Evolutionary conservation across 371 early-diverging fungal species (phyloP), one percentile per base, ranked within the genome.

Genomic region (Mortierella sp.): DNA sequence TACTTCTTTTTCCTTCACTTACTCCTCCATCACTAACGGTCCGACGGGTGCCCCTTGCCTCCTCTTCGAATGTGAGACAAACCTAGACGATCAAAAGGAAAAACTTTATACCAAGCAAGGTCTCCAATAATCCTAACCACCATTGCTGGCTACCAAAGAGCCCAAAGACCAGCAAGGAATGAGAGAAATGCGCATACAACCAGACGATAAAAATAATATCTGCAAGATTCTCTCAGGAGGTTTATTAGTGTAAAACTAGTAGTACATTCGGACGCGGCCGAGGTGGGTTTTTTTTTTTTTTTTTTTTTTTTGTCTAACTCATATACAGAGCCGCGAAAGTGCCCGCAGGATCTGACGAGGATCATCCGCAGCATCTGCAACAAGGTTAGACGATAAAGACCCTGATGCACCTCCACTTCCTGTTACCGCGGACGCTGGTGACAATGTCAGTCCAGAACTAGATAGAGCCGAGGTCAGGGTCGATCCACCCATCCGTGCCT

Each of bases 311-410:
- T 55, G 23, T 60, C 47, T 64, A 30, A 60, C n/a, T 64, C 52
- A 75, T 19, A 75, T 60, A 57, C 76, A 66, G n/a, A 75, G 68
- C 57, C 76, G 57, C 67, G 76, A 75, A 14, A 75, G 57, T 6
- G 76, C 76, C 9, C 76, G 76, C 63, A 75, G 56, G 50, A 75
- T 75, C 43, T 71, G 67, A 23, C 76, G 63, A 1, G 76, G 68
- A 37, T 75, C 76, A 23, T 75, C 76, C 53, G 57, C 64, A 56
- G 19, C 60, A 47, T 70, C 76, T 14, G 7, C 37, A 37, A 37
- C 37, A 37, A 37, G 53, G 53, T 23, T 53, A 12, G 53, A 47
- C 18, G 48, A 55, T 57, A 46, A 21, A 28, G 57, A 45, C n/a
- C 37, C 58, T 26, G 25, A 23, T 19, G 50, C 21, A 9, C 11